Base-by-base conservation (phyloP, 2,329 filamentous ascomycete genomes). In the Macrophomina tecta region DNA sequence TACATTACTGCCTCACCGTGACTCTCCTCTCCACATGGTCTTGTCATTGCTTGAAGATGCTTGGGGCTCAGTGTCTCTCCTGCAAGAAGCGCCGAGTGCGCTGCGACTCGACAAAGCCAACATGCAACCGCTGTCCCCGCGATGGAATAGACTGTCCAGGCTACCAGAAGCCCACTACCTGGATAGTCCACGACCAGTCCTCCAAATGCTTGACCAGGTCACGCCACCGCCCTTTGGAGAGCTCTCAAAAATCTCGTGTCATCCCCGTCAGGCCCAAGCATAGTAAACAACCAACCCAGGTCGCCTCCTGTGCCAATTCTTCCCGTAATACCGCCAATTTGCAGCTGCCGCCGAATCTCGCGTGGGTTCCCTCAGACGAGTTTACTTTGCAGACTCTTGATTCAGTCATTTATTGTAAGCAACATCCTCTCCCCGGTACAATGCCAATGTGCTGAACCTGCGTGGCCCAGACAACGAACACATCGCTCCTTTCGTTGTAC, bases 21-120 rank as follows among this genome's bases (percentile, higher is more conserved):
- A 38, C 4, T 38, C 36, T 38, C 36, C 11, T 38, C 36, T 38
- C 36, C 36, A 8, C 36, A 38, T 7, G 11, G 11, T 12, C 36
- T 38, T 38, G 7, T 38, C 36, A 38, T 38, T 7, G 6, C 36
- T 38, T 38, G 36, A 12, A 38, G 11, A 38, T 38, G 36, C 36
- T 38, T 38, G 36, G 36, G 6, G 7, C 36, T 36, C 51, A 38
- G 16, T 55, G 51, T 18, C 14, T 55, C 9, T 55, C 51, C 1
- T 55, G 51, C 32, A 55, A 55, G 5, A 55, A 55, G 38, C 51
- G 51, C 32, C 51, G 51, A 1, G 51, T 55, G 5, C 51, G 51
- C 30, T 55, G 51, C 34, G 51, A 55, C 34, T 36, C 34, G 3
- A n/a, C 14, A 1, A 36, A 36, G 32, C 51, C 51, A 16, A 38